Evolutionary conservation across 1,284 basidiomycete species (phyloP).

Genomic region (Fistulinella cinereoalba): DNA sequence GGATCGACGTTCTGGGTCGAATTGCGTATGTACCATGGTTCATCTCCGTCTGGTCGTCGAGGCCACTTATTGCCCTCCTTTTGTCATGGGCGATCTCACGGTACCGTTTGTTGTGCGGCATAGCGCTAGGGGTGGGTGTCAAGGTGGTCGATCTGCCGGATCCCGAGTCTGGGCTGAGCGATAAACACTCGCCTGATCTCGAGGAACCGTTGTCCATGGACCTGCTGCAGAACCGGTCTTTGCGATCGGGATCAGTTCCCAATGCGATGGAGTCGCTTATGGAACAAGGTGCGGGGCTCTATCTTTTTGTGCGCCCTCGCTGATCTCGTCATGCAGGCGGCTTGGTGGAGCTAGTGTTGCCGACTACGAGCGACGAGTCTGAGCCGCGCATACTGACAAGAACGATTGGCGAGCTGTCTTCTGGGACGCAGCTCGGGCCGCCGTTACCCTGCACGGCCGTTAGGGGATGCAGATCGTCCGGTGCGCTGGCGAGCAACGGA

Average conservation of each 20-base stretch:
- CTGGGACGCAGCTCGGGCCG: conserved; percentile 38
- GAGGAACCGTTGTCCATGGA: conserved; percentile 28
- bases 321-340: conserved; percentile 42
- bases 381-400: conserved; percentile 44
- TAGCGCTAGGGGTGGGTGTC: conserved; percentile 33
- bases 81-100: conserved; percentile 10
- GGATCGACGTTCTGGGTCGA: conserved; percentile 83
- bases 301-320: neutral
- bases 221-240: conserved; percentile 17
- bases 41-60: conserved; percentile 14
- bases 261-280: conserved; percentile 63
- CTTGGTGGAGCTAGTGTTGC: conserved; percentile 55
- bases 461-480: conserved; percentile 1
- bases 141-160: conserved; percentile 28
- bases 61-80: conserved; percentile 10
- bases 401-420: conserved; percentile 46
- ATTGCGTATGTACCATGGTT: conserved; percentile 47
- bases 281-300: conserved; percentile 55
- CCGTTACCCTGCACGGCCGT: conserved; percentile 36
- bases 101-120: conserved; percentile 7
- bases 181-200: conserved; percentile 20
- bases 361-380: conserved; percentile 38
- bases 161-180: conserved; percentile 26
- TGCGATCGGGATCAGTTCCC: conserved; percentile 30
- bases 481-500: conserved; percentile 2